A percentile compares a stretch with the other conserved stretches of the same genome.
phyloP scores from a whole-genome alignment of 768 basidiomycete species.

The Kwoniella shandongensis region DNA sequence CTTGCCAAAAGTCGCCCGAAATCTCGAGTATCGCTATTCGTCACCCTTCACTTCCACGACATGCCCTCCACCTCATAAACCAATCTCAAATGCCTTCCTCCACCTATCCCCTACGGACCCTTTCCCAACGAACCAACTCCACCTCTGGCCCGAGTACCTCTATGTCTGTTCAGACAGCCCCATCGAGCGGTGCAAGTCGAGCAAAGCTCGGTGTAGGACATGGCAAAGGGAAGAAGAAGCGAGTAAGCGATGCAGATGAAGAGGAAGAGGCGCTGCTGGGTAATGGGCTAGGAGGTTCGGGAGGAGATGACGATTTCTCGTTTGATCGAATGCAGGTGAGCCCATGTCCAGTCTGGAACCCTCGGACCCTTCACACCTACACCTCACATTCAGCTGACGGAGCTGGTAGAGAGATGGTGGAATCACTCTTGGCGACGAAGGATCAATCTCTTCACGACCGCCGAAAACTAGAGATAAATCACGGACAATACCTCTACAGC shows the following conservation, averaged over 20 bases:
- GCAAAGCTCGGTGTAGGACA: background rate
- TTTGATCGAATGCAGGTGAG: conserved; percentile 13
- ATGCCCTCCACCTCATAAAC: background rate
- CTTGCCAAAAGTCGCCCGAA: no score
- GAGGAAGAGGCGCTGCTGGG: conserved; percentile 37
- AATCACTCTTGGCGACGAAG: background rate
- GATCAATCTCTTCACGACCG: background rate
- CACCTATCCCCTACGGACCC: conserved; percentile 32
- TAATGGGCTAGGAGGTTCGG: background rate
- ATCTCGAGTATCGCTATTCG: no score
- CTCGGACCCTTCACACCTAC: background rate
- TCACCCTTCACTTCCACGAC: no score
- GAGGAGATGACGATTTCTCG: background rate
- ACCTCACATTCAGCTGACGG: background rate
- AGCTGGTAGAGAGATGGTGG: background rate
- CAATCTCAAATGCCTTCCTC: background rate
- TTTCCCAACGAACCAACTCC: conserved; percentile 31
- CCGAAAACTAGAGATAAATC: conserved; percentile 37
- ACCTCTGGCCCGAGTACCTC: conserved; percentile 14
- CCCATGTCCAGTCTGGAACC: background rate
- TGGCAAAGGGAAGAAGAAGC: conserved; percentile 41
- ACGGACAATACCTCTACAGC: conserved; percentile 38
- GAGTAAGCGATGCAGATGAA: conserved; percentile 40
- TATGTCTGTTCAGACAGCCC: conserved; percentile 5
- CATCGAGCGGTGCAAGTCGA: conserved; percentile 1